Evolutionary conservation across 2,329 filamentous ascomycete genomes (phyloP).

Genomic region (Cladosporium sp.): DNA sequence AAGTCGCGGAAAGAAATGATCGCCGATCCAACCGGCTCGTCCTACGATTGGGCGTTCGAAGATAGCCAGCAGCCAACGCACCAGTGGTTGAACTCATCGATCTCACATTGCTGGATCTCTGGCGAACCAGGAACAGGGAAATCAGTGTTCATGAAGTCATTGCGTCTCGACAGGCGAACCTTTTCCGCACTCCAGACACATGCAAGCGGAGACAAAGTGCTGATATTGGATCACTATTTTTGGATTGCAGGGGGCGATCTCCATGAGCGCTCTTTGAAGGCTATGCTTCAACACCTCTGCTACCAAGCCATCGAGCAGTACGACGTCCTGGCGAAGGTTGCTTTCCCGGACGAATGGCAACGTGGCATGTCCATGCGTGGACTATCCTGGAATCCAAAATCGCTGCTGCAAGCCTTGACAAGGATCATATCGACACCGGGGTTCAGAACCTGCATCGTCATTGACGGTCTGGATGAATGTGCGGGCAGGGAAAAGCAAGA

Average conservation of each 20-base stretch:
- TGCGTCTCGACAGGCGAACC: neutral
- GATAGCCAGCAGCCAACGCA: neutral
- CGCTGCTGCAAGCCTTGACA: neutral
- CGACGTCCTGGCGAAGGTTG: neutral
- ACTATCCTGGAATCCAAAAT: neutral
- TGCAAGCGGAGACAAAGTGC: neutral
- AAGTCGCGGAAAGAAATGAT: neutral
- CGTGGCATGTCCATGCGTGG: neutral
- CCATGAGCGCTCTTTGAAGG: neutral
- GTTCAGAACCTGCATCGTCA: neutral
- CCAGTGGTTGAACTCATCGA: neutral
- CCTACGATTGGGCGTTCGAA: neutral
- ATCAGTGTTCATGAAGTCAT: neutral
- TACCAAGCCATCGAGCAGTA: neutral
- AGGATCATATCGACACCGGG: neutral
- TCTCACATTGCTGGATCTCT: neutral
- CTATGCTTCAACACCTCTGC: neutral
- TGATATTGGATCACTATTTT: neutral
- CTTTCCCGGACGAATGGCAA: neutral
- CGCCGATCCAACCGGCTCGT: neutral
- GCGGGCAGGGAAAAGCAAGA: neutral
- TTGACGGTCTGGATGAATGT: neutral
- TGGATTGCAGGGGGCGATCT: neutral
- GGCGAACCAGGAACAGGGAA: neutral
- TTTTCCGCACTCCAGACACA: neutral